These are phyloP conservation scores for Stipa capillata DNA, from an alignment of 176 grass and related monocot genomes.

Conservation along the genomic window DNA sequence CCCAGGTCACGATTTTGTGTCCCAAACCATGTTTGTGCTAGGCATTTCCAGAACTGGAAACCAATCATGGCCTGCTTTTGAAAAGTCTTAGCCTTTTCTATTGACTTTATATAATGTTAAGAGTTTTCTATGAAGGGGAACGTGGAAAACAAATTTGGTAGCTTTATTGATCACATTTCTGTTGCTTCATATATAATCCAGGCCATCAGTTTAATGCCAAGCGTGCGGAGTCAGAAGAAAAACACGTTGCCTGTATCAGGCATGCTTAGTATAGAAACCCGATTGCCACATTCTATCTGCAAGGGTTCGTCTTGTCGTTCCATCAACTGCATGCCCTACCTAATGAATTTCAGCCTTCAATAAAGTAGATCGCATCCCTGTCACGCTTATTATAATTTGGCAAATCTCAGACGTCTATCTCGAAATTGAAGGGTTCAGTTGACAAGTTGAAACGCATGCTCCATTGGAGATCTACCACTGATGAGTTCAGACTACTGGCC, in stretches of 20 bases:
- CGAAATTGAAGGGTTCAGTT: background rate
- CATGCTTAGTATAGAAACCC: background rate
- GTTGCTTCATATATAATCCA: background rate
- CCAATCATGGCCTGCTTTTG: background rate
- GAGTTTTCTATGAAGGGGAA: background rate
- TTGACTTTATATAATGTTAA: background rate
- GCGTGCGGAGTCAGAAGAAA: background rate
- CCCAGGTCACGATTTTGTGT: background rate
- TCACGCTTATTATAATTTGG: background rate
- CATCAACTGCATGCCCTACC: background rate
- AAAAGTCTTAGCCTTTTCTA: background rate
- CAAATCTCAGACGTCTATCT: background rate
- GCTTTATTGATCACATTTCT: no score
- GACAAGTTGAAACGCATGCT: background rate
- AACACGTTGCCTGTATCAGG: background rate
- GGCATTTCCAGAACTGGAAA: background rate
- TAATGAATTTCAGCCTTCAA: background rate
- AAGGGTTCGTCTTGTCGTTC: background rate
- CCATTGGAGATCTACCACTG: background rate
- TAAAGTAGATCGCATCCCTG: background rate
- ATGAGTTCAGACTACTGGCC: background rate
- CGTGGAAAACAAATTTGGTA: no score
- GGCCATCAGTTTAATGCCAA: background rate
- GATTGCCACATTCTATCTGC: no score
- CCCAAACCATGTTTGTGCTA: background rate